These are phyloP conservation scores for Candida montana DNA, from an alignment of 805 yeast species.

Conservation along the genomic window DNA sequence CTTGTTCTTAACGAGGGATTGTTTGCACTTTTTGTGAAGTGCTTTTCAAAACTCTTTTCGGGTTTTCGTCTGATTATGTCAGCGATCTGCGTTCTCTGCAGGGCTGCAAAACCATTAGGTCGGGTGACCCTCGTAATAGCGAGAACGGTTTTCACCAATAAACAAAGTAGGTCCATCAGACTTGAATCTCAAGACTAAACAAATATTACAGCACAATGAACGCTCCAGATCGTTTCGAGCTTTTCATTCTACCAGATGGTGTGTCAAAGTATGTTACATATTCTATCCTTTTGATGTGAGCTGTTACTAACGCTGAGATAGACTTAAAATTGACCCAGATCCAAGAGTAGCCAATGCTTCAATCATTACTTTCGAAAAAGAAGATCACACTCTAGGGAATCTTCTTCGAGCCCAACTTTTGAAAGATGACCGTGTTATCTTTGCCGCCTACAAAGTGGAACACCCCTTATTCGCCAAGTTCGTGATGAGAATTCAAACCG, in stretches of 20 bases:
- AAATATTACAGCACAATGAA: slow-evolving; percentile 60
- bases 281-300: no score
- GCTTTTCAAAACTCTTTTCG: slow-evolving; percentile 2
- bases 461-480: slow-evolving; percentile 97
- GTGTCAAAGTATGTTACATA: slow-evolving; percentile 69
- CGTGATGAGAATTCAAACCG: slow-evolving; percentile 90
- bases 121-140: not conserved
- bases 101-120: not conserved
- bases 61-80: not conserved
- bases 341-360: slow-evolving; percentile 94
- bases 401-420: slow-evolving; percentile 79
- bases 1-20: not conserved
- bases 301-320: slow-evolving; percentile 21
- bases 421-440: slow-evolving; percentile 82
- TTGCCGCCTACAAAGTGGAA: slow-evolving; percentile 96
- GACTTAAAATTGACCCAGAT: slow-evolving; percentile 85
- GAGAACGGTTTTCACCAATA: no score
- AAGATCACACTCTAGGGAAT: slow-evolving; percentile 95
- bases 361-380: slow-evolving; percentile 87
- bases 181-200: no score
- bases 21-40: slow-evolving; percentile 1
- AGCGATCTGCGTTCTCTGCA: not conserved
- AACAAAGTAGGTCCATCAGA: no score
- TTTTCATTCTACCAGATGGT: slow-evolving; percentile 95
- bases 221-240: slow-evolving; percentile 98